phyloP scores from a whole-genome alignment of 805 yeast species.

The Cyberlindnera veronae region DNA sequence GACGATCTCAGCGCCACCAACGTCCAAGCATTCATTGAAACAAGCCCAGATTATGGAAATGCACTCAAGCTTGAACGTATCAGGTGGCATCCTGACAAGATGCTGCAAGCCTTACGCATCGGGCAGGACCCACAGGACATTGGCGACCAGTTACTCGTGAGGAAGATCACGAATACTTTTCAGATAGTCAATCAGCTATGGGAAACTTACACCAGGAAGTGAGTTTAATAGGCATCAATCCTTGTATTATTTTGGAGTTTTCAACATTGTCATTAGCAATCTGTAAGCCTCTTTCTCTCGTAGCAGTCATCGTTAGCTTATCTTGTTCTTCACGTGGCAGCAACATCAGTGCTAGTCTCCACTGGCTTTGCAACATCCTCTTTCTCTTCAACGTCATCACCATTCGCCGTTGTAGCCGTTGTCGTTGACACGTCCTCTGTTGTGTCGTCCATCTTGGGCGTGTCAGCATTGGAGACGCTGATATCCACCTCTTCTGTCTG shows the following conservation, averaged over 20 bases:
- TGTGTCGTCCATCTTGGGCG: constrained; percentile 19
- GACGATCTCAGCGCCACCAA: constrained; percentile 23
- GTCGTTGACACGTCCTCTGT: constrained; percentile 6
- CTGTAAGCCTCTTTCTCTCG: too few species aligned
- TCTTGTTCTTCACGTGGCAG: too few species aligned
- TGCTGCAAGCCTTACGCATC: constrained; percentile 34
- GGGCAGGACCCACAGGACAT: constrained; percentile 2
- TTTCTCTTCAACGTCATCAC: neutral
- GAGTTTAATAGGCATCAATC: too few species aligned
- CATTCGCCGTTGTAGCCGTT: neutral
- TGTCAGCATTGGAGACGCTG: constrained; percentile 14
- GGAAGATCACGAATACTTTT: constrained; percentile 37
- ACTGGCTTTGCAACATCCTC: too few species aligned
- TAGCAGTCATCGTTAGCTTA: too few species aligned
- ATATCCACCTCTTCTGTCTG: constrained; percentile 3
- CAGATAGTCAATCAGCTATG: constrained; percentile 41
- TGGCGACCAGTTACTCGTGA: constrained; percentile 14
- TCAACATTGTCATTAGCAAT: too few species aligned
- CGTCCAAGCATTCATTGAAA: constrained; percentile 17
- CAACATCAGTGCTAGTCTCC: too few species aligned
- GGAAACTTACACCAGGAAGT: constrained; percentile 19
- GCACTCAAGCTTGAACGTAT: constrained; percentile 47
- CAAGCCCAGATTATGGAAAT: constrained; percentile 9
- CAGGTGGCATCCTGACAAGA: constrained; percentile 71
- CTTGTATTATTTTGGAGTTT: too few species aligned